Base-by-base conservation (phyloP, 805 yeast genomes). In the Debaryomyces prosopidis region DNA sequence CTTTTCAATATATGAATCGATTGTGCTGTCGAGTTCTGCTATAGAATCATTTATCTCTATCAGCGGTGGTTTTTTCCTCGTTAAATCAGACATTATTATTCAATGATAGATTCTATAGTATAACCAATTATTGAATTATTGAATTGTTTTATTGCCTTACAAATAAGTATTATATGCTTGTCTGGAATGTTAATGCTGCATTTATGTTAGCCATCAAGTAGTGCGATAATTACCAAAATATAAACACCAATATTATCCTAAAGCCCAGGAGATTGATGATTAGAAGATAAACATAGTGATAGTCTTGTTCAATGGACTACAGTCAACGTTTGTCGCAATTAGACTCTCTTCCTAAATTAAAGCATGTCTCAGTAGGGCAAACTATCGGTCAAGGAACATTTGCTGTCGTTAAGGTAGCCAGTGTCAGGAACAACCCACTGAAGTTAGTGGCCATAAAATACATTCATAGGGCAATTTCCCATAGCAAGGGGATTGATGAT, bases 1-100 rank as follows among this genome's bases (percentile, higher is more conserved):
- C 40, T 54, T 49, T 30, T 50, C 49, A 20, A 60, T 49, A 39
- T 56, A 59, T 8, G 57, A 48, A 37, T 57, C 57, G 20, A 58
- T 51, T n/a, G 30, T 36, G 3, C 20, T 17, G 19, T 42, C 45
- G 18, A 28, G 23, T 3, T 37, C 35, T 17, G 9, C 34, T 10
- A 18, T 15, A 15, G 58, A 58, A 11, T 15, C 30, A 19, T 31
- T 26, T 50, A n/a, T 14, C 11, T 12, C 16, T 30, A 30, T n/a
- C 33, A n/a, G 33, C 2, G 33, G 33, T 14, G 33, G 16, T 30
- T 30, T 30, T 5, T 30, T 30, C 12, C 33, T 30, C 11, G 6
- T 30, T n/a, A 30, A 30, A 12, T 30, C 33, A 14, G 33, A 30
- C 33, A 30, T 30, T 7, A 20, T 5, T 20, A 7, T 20, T 20